phyloP scores from a whole-genome alignment of 805 yeast species.

The Candida endomychidarum region DNA sequence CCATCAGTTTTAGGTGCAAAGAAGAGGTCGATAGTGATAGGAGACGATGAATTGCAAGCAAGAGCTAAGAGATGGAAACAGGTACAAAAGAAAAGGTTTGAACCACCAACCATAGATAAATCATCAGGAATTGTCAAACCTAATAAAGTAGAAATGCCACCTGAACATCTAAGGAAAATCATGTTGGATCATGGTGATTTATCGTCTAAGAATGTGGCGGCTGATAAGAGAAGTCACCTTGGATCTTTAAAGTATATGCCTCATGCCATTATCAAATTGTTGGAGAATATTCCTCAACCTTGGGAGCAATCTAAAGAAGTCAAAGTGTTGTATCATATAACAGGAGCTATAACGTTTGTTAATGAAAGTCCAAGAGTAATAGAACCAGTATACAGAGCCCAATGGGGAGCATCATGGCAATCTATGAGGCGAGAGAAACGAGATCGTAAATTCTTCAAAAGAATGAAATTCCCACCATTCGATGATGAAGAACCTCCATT shows the following conservation, averaged over 20 bases:
- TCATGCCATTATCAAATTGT: slow-evolving; percentile 82
- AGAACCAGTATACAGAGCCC: slow-evolving; percentile 88
- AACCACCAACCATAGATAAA: slow-evolving; percentile 21
- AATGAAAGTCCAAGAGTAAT: slow-evolving; percentile 89
- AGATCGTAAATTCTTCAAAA: slow-evolving; percentile 82
- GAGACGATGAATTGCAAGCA: slow-evolving; percentile 35
- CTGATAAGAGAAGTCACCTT: slow-evolving; percentile 82
- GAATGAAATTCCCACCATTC: slow-evolving; percentile 93
- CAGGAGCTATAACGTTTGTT: slow-evolving; percentile 95
- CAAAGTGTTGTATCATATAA: slow-evolving; percentile 79
- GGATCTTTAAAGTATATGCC: slow-evolving; percentile 96
- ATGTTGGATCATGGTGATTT: slow-evolving; percentile 83
- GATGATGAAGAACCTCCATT: slow-evolving; percentile 97
- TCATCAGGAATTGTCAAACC: slow-evolving; percentile 53
- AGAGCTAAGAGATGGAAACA: slow-evolving; percentile 61
- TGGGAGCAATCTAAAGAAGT: slow-evolving; percentile 92
- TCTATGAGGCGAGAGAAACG: slow-evolving; percentile 93
- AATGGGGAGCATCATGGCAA: slow-evolving; percentile 93
- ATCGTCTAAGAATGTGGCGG: slow-evolving; percentile 72
- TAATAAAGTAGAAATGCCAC: slow-evolving; percentile 81
- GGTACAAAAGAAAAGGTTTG: slow-evolving; percentile 58
- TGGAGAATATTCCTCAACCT: slow-evolving; percentile 98
- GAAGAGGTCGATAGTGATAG: slow-evolving; percentile 26
- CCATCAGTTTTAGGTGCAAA: slow-evolving; percentile 16
- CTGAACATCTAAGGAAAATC: slow-evolving; percentile 86